These are phyloP conservation scores for Hyphodiscus hymeniophilus DNA, from an alignment of 495 filamentous ascomycete genomes.

Conservation along the genomic window DNA sequence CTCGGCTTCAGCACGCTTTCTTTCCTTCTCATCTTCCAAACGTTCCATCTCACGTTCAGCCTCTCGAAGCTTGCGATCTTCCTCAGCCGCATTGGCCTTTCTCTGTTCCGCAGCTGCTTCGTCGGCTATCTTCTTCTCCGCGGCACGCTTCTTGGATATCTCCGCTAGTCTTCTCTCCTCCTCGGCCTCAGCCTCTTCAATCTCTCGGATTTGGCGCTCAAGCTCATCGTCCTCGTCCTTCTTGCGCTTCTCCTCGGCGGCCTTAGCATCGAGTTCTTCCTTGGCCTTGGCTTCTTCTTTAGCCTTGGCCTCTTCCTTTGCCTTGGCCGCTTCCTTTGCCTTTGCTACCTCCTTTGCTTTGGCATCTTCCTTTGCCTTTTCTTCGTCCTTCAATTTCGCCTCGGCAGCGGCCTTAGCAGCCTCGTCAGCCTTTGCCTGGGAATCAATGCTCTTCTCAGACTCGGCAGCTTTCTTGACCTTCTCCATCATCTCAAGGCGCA, in stretches of 20 bases:
- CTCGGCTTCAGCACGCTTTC: slow-evolving; percentile 30
- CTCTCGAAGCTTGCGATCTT: slow-evolving; percentile 49
- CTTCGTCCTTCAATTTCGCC: slow-evolving; percentile 23
- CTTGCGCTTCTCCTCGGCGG: slow-evolving; percentile 27
- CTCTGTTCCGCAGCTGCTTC: slow-evolving; percentile 53
- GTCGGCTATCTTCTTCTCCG: slow-evolving; percentile 50
- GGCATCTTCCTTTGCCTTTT: slow-evolving; percentile 21
- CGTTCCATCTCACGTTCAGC: slow-evolving; percentile 47
- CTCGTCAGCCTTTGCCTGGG: slow-evolving; percentile 23
- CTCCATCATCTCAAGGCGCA: slow-evolving; percentile 43
- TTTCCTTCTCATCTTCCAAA: slow-evolving; percentile 45
- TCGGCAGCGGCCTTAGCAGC: slow-evolving; percentile 16
- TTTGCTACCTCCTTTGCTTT: slow-evolving; percentile 15
- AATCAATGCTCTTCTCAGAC: slow-evolving; percentile 27
- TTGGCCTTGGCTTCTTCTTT: slow-evolving; percentile 40
- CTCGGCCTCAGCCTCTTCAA: slow-evolving; percentile 44
- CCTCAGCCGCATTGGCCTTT: slow-evolving; percentile 43
- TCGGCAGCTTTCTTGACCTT: slow-evolving; percentile 35
- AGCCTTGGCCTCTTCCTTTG: slow-evolving; percentile 43
- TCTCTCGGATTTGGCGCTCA: slow-evolving; percentile 41
- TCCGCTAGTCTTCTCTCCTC: slow-evolving; percentile 38
- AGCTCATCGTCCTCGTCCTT: slow-evolving; percentile 31
- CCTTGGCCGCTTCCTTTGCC: slow-evolving; percentile 24
- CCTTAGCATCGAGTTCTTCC: slow-evolving; percentile 29
- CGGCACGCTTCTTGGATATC: slow-evolving; percentile 46